Evolutionary conservation across 1,139 yeast species (phyloP).

Genomic region (Scheffersomyces titani): DNA sequence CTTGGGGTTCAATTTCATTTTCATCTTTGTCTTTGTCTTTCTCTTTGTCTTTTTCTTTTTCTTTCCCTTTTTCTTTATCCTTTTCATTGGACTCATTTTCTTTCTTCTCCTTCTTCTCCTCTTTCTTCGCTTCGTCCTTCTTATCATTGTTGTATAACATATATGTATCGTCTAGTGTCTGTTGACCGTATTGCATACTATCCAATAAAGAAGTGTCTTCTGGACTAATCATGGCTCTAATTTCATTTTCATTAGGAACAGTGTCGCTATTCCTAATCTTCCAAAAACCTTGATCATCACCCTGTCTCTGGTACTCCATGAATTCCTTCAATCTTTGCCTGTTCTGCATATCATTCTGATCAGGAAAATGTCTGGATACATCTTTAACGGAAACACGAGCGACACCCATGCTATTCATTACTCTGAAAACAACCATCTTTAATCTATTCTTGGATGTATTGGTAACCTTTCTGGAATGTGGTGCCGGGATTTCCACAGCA

Average conservation of each 20-base stretch:
- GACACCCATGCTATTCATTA: constrained; percentile 73
- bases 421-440: constrained; percentile 91
- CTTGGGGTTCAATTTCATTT: constrained; percentile 16
- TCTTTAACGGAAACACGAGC: constrained; percentile 84
- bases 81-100: constrained; percentile 11
- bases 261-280: constrained; percentile 70
- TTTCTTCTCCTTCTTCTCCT: constrained; percentile 19
- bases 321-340: constrained; percentile 94
- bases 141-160: constrained; percentile 46
- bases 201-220: constrained; percentile 89
- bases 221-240: constrained; percentile 84
- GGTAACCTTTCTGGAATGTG: constrained; percentile 94
- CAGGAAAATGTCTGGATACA: constrained; percentile 91
- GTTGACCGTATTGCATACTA: constrained; percentile 93
- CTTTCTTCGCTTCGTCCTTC: constrained; percentile 19
- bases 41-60: constrained; percentile 10
- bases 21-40: constrained; percentile 37
- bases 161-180: constrained; percentile 71
- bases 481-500: constrained; percentile 94
- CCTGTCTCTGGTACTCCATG: constrained; percentile 95
- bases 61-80: constrained; percentile 5
- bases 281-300: constrained; percentile 97
- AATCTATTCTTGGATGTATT: constrained; percentile 88
- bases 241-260: constrained; percentile 76
- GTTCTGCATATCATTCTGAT: constrained; percentile 96